A percentile compares a stretch with the other conserved stretches of the same genome.
These are phyloP conservation scores for Xylaria bambusicola DNA, from an alignment of 495 filamentous ascomycete genomes.

Conservation along the genomic window DNA sequence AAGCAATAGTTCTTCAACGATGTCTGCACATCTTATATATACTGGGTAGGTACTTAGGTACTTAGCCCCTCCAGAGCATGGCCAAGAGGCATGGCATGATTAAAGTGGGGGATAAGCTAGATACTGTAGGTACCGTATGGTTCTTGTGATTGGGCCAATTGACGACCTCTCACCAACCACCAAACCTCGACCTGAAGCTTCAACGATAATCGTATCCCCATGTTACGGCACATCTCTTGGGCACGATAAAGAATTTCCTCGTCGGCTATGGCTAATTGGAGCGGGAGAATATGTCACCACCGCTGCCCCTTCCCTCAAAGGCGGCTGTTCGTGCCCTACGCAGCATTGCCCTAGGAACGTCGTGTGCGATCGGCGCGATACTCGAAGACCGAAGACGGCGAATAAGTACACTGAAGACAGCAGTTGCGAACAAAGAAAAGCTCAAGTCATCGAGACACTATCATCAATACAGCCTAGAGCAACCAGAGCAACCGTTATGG, in stretches of 20 bases:
- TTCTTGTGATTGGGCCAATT: too few relatives aligned
- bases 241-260: neutral
- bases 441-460: slow-evolving; percentile 46
- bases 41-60: too few relatives aligned
- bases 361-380: slow-evolving; percentile 54
- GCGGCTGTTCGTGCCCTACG: slow-evolving; percentile 55
- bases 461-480: slow-evolving; percentile 32
- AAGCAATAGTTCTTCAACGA: too few relatives aligned
- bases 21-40: too few relatives aligned
- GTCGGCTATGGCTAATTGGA: slow-evolving; percentile 23
- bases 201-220: neutral
- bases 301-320: slow-evolving; percentile 55
- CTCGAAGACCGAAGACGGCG: slow-evolving; percentile 56
- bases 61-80: too few relatives aligned
- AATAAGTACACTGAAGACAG: slow-evolving; percentile 46
- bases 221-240: neutral
- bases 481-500: slow-evolving; percentile 36
- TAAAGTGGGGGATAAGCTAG: too few relatives aligned
- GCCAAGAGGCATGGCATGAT: too few relatives aligned
- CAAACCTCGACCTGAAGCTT: neutral
- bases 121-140: too few relatives aligned
- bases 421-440: slow-evolving; percentile 49
- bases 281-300: slow-evolving; percentile 39
- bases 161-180: too few relatives aligned
- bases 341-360: slow-evolving; percentile 52